Percentiles rank a stretch among this genome's conserved stretches.
Conservation (phyloP, 345 rosid genomes). For the Kernera saxatilis region DNA sequence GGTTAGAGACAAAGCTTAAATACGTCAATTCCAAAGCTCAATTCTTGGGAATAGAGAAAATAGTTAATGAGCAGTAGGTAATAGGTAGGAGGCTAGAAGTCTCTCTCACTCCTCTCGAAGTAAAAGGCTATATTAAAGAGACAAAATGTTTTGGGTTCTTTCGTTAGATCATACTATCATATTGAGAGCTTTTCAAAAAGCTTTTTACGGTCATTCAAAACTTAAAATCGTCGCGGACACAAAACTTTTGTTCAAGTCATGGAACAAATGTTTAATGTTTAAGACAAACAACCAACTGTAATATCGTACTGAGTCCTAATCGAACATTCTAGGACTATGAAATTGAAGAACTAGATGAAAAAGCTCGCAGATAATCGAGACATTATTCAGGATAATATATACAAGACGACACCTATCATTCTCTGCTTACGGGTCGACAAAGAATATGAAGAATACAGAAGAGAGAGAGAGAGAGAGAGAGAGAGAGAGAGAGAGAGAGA, state of each 20-base stretch:
- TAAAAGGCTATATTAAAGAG: background rate
- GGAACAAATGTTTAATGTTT: background rate
- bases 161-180: background rate
- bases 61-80: background rate
- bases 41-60: background rate
- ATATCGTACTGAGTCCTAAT: slow-evolving; percentile 20
- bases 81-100: background rate
- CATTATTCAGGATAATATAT: slow-evolving; percentile 23
- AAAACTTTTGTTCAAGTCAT: background rate
- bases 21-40: background rate
- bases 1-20: background rate
- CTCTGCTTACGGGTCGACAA: slow-evolving; percentile 25
- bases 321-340: background rate
- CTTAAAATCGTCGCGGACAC: background rate
- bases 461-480: background rate
- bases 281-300: slow-evolving; percentile 7
- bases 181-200: background rate
- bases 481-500: background rate
- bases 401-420: slow-evolving; percentile 22
- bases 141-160: background rate
- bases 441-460: slow-evolving; percentile 26
- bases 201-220: background rate
- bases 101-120: background rate
- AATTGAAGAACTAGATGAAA: background rate
- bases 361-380: slow-evolving; percentile 1